Evolutionary conservation across 2,329 filamentous ascomycete genomes (phyloP).

Genomic region (Beauveria australis): DNA sequence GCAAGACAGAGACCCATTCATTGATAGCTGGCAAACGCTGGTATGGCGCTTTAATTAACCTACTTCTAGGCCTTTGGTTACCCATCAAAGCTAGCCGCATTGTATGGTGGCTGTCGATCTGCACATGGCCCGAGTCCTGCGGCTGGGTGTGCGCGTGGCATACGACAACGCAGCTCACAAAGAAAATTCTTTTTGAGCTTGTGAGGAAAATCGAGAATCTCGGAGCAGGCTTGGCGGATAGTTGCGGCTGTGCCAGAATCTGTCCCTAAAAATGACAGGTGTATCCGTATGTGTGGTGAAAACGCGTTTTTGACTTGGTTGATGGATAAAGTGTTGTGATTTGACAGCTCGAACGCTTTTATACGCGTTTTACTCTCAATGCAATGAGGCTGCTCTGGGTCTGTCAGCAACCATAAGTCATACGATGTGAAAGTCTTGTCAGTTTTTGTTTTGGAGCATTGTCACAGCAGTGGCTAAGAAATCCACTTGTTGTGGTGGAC

Average conservation of each 20-base stretch:
- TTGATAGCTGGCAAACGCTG: not conserved
- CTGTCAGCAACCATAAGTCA: too few relatives aligned
- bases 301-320: not conserved
- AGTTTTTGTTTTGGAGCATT: too few relatives aligned
- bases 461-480: not conserved
- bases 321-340: not conserved
- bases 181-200: not conserved
- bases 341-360: not conserved
- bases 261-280: not conserved
- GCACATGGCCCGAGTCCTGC: not conserved
- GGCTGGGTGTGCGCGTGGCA: not conserved
- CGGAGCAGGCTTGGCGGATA: not conserved
- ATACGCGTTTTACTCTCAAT: too few relatives aligned
- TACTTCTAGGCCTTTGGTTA: not conserved
- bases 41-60: not conserved
- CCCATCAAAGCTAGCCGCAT: not conserved
- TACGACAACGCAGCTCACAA: too few relatives aligned
- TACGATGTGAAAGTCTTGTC: too few relatives aligned
- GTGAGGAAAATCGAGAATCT: not conserved
- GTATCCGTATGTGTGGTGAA: not conserved
- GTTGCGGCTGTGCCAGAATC: not conserved
- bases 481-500: not conserved
- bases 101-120: slow-evolving; percentile 7
- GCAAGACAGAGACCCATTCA: not conserved
- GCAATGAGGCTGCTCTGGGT: too few relatives aligned